Base-by-base conservation (phyloP, 2,329 filamentous ascomycete species). In the Fusarium albosuccineum region DNA sequence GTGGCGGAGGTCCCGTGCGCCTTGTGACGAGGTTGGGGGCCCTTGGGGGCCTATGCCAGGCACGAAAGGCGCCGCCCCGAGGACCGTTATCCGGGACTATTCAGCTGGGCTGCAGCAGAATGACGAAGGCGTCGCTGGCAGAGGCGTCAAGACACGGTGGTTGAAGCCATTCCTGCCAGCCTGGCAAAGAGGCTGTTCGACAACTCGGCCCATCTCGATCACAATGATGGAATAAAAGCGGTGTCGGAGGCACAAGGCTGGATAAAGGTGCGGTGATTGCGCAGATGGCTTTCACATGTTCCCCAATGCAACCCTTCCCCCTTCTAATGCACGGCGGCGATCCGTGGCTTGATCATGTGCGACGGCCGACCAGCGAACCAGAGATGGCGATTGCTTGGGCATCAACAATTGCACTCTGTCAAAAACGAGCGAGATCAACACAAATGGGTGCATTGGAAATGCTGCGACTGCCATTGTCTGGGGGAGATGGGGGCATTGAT, bases 301-400 rank as follows among this genome's bases (percentile, higher is more conserved):
- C n/a, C 8, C 2, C 13, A 14, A 57, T 60, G 64, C 26, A 42
- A 56, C 64, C 40, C 62, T 60, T 60, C 48, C 61, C 36, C 62
- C 30, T 62, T 44, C 26, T 56, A 34, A 68, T 67, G 66, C 61
- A 62, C 3, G 27, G 36, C 42, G 66, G 45, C 65, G 66, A 68
- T 68, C 66, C 9, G 64, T 67, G 64, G 64, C 64, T 62, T 58
- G 61, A 53, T 68, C 66, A 68, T 22, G 56, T 66, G 65, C 50
- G 6, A 14, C 4, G 17, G 14, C 2, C n/a, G 34, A 40, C 9
- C n/a, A 39, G 62, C 62, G 50, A 45, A 49, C 51, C 56, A 60
- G 30, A 34, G 57, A 17, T 27, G 16, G 9, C 8, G 34, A 9
- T 16, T n/a, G 34, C 40, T 66, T 51, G 29, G 45, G 59, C 44